Percentiles rank a stretch among this genome's conserved stretches.
Evolutionary conservation across 805 yeast genomes (phyloP).

Genomic region (Candida incommunis): DNA sequence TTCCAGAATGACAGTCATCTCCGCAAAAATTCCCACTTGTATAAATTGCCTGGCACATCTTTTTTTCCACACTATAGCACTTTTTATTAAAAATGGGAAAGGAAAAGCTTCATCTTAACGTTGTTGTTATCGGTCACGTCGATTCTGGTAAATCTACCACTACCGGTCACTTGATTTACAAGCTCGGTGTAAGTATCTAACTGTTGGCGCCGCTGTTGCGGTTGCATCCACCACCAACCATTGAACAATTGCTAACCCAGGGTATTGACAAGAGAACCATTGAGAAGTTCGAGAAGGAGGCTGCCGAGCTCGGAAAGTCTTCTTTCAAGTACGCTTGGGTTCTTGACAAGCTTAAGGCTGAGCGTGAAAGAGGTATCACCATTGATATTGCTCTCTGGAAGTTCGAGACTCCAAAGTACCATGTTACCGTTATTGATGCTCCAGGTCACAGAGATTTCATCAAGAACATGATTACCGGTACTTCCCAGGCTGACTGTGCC

Average conservation of each 20-base stretch:
- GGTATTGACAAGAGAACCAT: constrained; percentile 91
- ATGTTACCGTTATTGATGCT: constrained; percentile 86
- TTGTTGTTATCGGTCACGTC: constrained; percentile 99
- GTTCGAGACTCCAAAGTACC: constrained; percentile 82
- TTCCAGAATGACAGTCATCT: neutral
- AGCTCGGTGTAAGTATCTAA: constrained; percentile 63
- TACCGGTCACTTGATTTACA: constrained; percentile 98
- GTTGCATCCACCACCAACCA: no score
- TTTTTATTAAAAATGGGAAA: constrained; percentile 50
- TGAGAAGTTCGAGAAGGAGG: constrained; percentile 96
- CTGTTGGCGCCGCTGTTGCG: neutral
- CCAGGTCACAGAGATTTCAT: constrained; percentile 96
- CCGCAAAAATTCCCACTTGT: neutral
- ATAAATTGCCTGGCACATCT: constrained; percentile 7
- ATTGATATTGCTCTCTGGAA: constrained; percentile 87
- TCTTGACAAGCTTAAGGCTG: constrained; percentile 89
- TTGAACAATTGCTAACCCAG: neutral
- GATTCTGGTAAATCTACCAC: constrained; percentile 98
- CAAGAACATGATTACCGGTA: constrained; percentile 93
- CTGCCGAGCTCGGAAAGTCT: constrained; percentile 94
- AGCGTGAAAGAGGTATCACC: constrained; percentile 95
- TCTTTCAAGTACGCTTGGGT: constrained; percentile 98
- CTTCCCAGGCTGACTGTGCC: constrained; percentile 89
- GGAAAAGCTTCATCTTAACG: constrained; percentile 97
- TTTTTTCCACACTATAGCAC: constrained; percentile 24